Base-by-base conservation (phyloP, 176 grass and related monocot species). In the Oryza glaberrima region DNA sequence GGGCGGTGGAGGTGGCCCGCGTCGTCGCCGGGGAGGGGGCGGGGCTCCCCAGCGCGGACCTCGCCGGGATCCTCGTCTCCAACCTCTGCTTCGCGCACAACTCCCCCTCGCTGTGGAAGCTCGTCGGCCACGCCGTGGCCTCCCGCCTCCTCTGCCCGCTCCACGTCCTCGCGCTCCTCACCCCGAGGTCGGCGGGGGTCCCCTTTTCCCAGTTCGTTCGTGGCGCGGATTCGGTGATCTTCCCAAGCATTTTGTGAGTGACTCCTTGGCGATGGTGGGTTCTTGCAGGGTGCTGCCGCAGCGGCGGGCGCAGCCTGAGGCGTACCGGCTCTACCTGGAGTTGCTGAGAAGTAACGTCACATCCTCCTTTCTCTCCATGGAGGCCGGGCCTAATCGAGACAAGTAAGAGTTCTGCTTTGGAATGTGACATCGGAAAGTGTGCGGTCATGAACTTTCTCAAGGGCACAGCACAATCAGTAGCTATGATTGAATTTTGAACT, bases 21-120 rank as follows among this genome's bases (percentile, higher is more conserved):
- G 90, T 92, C 93, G 81, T 91, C 67, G 65, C 83, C 61, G 91
- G 84, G 47, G 78, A 84, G 11, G 90, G 90, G 14, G 46, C 89
- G 8, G 82, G 67, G 68, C 46, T 92, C 38, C 94, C 96, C 38
- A 94, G 73, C 87, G 79, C 91, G 0, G 93, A 96, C 41, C 91
- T 99, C 10, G 96, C 90, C 3, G 77, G 77, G 73, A 92, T 96
- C 77, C 89, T 99, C 77, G 91, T 99, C 76, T 94, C 96, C 79
- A 90, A 94, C 83, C 93, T 99, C 76, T 99, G 96, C 81, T 96
- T 96, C 86, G 86, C 86, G 76, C 90, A 94, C 84, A 90, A 99
- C 81, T 92, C 88, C 2, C 84, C 96, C 51, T 94, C 91, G n/a
- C 78, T 99, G 11, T 99, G 96, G 96, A 99, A 96, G 86, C 96